Percentiles rank a stretch among this genome's conserved stretches.
phyloP scores from a whole-genome alignment of 768 basidiomycete species.

The Pleurotus tuber-regium region DNA sequence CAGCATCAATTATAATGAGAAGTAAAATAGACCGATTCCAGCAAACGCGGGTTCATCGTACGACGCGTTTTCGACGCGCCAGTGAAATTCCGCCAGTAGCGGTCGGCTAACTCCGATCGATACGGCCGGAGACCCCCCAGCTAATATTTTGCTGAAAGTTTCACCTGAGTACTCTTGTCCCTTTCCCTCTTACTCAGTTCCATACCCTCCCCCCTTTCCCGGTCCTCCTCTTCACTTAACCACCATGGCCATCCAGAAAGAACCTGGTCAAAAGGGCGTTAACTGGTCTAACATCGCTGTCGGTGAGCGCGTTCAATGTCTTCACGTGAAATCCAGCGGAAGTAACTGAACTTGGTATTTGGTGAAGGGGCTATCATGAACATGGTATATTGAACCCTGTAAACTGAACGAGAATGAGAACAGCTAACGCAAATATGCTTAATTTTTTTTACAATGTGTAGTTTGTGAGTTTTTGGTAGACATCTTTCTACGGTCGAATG shows the following conservation, averaged over 20 bases:
- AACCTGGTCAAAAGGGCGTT: conserved; percentile 89
- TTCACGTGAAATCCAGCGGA: conserved; percentile 16
- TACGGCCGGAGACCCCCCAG: conserved; percentile 20
- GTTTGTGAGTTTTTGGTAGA: conserved; percentile 46
- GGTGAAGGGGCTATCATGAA: conserved; percentile 91
- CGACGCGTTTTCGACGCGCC: background rate
- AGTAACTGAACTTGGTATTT: conserved; percentile 17
- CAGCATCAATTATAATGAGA: no score
- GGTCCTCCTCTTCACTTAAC: conserved; percentile 14
- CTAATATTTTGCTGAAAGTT: conserved; percentile 16
- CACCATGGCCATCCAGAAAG: conserved; percentile 76
- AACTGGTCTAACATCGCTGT: conserved; percentile 96
- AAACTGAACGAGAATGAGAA: no score
- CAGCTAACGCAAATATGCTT: no score
- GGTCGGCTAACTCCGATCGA: conserved; percentile 34
- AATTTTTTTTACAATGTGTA: conserved; percentile 22
- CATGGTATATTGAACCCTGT: conserved; percentile 60
- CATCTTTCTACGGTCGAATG: conserved; percentile 11
- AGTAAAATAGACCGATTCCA: background rate
- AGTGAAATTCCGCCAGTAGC: background rate
- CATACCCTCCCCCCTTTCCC: conserved; percentile 17
- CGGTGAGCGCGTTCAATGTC: conserved; percentile 49
- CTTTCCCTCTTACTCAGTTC: conserved; percentile 18
- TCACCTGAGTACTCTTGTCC: conserved; percentile 18
- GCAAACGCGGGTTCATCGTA: conserved; percentile 5